Evolutionary conservation across 2,329 filamentous ascomycete species (phyloP).

Genomic region (Neopestalotiopsis sp.): DNA sequence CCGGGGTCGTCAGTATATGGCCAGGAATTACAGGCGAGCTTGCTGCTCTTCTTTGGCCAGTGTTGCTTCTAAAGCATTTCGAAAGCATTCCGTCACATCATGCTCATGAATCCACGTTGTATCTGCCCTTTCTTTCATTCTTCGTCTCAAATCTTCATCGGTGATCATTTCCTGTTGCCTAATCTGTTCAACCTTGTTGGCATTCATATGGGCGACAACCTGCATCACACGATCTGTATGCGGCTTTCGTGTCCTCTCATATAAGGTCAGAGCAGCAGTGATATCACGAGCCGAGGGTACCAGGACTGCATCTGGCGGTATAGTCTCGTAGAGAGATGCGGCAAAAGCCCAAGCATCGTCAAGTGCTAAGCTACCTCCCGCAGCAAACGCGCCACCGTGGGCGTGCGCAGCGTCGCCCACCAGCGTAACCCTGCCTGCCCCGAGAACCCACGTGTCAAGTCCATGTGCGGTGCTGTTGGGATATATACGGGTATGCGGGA

Average conservation of each 20-base stretch:
- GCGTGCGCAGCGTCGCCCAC: constrained; percentile 47
- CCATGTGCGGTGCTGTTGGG: constrained; percentile 47
- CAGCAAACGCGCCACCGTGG: constrained; percentile 46
- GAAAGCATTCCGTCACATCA: background rate
- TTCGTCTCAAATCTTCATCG: constrained; percentile 12
- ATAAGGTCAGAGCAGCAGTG: background rate
- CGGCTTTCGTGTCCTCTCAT: constrained; percentile 12
- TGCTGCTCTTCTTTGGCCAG: background rate
- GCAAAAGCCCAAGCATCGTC: constrained; percentile 48
- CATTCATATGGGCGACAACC: constrained; percentile 5
- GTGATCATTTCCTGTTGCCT: background rate
- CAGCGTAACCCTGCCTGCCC: constrained; percentile 38
- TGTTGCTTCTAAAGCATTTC: background rate
- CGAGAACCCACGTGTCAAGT: constrained; percentile 47
- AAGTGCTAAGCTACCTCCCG: constrained; percentile 44
- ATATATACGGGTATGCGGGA: constrained; percentile 45
- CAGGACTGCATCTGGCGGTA: constrained; percentile 17
- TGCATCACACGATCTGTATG: constrained; percentile 15
- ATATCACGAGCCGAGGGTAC: background rate
- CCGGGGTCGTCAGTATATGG: background rate
- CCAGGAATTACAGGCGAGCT: background rate
- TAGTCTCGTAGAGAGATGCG: constrained; percentile 42
- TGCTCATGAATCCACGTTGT: constrained; percentile 15
- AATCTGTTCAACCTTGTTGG: background rate
- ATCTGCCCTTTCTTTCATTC: constrained; percentile 10